Percentiles rank a stretch among this genome's conserved stretches.
Conservation (phyloP, 1,284 basidiomycete genomes). For the Pseudozyma thailandica region DNA sequence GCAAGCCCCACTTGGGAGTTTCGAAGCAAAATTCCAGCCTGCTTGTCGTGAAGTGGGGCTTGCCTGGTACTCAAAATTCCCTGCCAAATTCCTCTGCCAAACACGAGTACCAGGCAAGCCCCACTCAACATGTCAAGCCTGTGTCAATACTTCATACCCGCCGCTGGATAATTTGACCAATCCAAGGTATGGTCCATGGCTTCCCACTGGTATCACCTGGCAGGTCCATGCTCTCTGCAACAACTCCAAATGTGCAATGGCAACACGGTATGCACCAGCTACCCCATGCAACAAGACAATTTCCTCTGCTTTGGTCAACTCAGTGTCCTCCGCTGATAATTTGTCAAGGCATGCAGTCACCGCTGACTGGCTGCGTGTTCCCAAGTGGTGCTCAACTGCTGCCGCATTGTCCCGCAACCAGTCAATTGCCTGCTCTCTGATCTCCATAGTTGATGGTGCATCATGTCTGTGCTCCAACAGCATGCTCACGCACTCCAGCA, state of each 20-base stretch:
- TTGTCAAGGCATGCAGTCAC: background rate
- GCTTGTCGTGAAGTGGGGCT: too few species aligned
- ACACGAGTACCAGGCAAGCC: too few species aligned
- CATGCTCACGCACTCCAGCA: background rate
- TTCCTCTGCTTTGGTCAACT: background rate
- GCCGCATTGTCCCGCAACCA: background rate
- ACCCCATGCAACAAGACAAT: background rate
- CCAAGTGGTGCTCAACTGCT: slow-evolving; percentile 1
- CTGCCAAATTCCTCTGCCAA: too few species aligned
- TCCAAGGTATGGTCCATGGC: background rate
- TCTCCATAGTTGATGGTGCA: background rate
- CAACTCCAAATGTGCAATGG: background rate
- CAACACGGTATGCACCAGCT: background rate
- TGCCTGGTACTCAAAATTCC: too few species aligned
- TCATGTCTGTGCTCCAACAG: background rate
- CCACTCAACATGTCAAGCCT: too few species aligned
- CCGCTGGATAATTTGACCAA: background rate
- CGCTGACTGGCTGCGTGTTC: background rate
- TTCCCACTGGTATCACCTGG: background rate
- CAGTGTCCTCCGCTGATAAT: background rate
- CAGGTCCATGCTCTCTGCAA: background rate
- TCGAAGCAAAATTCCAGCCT: too few species aligned
- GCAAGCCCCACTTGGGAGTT: too few species aligned
- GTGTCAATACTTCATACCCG: background rate
- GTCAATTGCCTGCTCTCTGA: background rate